Evolutionary conservation across 1,139 yeast species (phyloP), one percentile per base, ranked within the genome.

Genomic region (Sugiyamaella neomexicana): DNA sequence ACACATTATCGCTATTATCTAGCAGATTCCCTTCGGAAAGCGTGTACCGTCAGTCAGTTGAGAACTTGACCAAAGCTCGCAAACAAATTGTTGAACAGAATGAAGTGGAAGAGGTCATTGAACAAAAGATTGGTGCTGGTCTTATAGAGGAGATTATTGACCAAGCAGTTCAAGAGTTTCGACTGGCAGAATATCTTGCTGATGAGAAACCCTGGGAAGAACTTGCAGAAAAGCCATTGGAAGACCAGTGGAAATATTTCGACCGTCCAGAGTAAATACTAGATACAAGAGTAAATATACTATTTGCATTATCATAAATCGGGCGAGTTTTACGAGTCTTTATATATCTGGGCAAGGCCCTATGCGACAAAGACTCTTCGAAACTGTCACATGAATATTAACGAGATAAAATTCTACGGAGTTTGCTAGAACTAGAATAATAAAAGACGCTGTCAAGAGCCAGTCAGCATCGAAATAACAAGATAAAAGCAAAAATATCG

Each of bases 131-230:
- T 61, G 96, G 95, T 16, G 82, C 85, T 61, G 96, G 96, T 1
- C 80, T 89, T 63, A 85, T 89, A 61, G 96, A 89, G 73, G 96
- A 89, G 75, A 74, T 89, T 55, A 71, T 89, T 56, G 77, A 87
- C 58, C 96, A 89, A 74, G 96, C 96, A 13, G 81, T 85, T 62
- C 95, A 88, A 58, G 96, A 89, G 73, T 80, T 82, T 64, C 79
- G 76, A 51, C 78, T 89, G 69, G 85, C 89, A 53, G 75, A 81
- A 65, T 80, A 83, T 69, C 75, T 89, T 76, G 84, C 85, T 41
- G 81, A 77, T 58, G 80, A 85, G 79, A 84, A 86, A 71, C 84
- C 64, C 82, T 74, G 78, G 79, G 76, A 74, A 59, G 71, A 69
- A 50, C 67, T 75, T 40, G 73, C 69, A 61, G 78, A 71, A 60